Percentiles rank a stretch among this genome's conserved stretches.
Evolutionary conservation across 257 asterid species (phyloP).

Genomic region (Nicotiana noctiflora): DNA sequence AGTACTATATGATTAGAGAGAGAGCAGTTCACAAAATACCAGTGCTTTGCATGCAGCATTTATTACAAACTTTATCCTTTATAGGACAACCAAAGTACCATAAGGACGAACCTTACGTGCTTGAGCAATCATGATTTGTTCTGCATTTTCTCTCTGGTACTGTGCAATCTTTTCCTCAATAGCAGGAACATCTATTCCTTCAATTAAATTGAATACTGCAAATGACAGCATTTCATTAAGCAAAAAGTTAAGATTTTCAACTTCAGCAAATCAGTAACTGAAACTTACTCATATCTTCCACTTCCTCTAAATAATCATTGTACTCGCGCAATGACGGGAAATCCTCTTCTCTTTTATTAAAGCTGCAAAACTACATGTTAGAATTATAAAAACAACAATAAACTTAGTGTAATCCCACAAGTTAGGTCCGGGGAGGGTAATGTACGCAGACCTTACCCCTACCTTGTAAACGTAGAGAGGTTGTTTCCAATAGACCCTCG

Average conservation of each 20-base stretch:
- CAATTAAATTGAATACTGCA: constrained; percentile 71
- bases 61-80: background rate
- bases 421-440: too few relatives aligned
- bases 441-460: too few relatives aligned
- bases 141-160: constrained; percentile 90
- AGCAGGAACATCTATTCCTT: constrained; percentile 74
- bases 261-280: background rate
- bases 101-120: constrained; percentile 75
- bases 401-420: too few relatives aligned
- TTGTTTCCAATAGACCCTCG: too few relatives aligned
- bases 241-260: constrained; percentile 4
- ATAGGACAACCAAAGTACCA: background rate
- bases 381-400: too few relatives aligned
- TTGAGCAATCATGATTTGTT: constrained; percentile 94
- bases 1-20: background rate
- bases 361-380: constrained; percentile 32
- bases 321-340: constrained; percentile 67
- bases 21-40: background rate
- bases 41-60: background rate
- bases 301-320: constrained; percentile 94
- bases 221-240: constrained; percentile 10
- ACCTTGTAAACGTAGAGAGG: too few relatives aligned
- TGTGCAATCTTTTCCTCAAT: constrained; percentile 71
- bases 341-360: constrained; percentile 81
- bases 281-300: constrained; percentile 92